A percentile compares a stretch with the other conserved stretches of the same genome.
Evolutionary conservation across 352 stramenopile genomes (phyloP).

Genomic region (Globisporangium camurandrum): DNA sequence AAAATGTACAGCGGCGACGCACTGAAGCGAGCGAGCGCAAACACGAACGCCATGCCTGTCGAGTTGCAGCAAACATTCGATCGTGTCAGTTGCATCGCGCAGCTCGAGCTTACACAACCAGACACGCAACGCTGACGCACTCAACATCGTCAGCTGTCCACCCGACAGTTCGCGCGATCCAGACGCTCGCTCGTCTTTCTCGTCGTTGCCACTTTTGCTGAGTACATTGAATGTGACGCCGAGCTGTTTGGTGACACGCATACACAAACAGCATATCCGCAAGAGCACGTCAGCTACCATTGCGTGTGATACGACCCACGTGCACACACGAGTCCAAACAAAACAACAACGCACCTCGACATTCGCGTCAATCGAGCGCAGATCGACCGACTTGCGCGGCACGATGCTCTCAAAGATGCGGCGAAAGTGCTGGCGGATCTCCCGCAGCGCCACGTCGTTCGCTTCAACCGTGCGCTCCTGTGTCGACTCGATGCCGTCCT

Average conservation of each 20-base stretch:
- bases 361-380: background rate
- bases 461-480: conserved; percentile 15
- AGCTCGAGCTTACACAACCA: too few relatives aligned
- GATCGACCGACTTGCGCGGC: conserved; percentile 15
- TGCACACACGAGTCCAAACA: background rate
- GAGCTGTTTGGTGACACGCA: background rate
- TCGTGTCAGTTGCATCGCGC: too few relatives aligned
- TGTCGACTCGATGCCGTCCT: conserved; percentile 19
- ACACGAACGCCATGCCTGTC: conserved; percentile 32
- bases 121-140: conserved; percentile 13
- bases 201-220: background rate
- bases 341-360: conserved; percentile 15
- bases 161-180: conserved; percentile 24
- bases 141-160: conserved; percentile 31
- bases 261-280: background rate
- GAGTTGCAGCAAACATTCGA: too few relatives aligned
- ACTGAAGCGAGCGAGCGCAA: conserved; percentile 28
- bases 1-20: conserved; percentile 31
- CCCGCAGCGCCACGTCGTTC: conserved; percentile 17
- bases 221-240: background rate
- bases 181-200: background rate
- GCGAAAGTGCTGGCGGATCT: conserved; percentile 11
- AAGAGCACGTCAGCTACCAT: background rate
- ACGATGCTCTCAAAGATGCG: conserved; percentile 23
- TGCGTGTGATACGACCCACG: background rate